These are phyloP conservation scores for Penicillium argentinense DNA, from an alignment of 495 filamentous ascomycete genomes.

Conservation along the genomic window DNA sequence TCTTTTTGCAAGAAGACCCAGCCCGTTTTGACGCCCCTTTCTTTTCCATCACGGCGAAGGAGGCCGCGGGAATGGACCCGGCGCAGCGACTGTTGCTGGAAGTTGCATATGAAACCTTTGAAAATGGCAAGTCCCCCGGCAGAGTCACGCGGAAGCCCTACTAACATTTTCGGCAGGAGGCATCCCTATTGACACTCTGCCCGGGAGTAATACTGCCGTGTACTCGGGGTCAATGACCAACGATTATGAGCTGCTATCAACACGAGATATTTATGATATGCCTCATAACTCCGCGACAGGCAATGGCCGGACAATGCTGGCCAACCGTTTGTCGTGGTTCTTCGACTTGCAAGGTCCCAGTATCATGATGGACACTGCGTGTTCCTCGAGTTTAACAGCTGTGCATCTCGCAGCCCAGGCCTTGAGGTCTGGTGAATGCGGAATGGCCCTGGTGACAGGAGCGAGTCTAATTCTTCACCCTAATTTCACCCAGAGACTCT, in stretches of 20 bases:
- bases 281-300: conserved; percentile 28
- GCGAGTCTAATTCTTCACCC: conserved; percentile 27
- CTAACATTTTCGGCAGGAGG: too few species aligned
- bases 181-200: conserved; percentile 32
- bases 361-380: conserved; percentile 45
- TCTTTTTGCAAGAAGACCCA: conserved; percentile 47
- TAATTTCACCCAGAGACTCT: conserved; percentile 25
- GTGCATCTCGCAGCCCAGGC: conserved; percentile 40
- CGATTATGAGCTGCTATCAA: conserved; percentile 40
- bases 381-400: conserved; percentile 39
- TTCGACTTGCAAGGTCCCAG: conserved; percentile 42
- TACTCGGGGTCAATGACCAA: conserved; percentile 46
- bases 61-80: conserved; percentile 53
- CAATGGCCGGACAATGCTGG: conserved; percentile 36
- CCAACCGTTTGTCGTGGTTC: conserved; percentile 43
- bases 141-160: too few species aligned
- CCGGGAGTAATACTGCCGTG: conserved; percentile 46
- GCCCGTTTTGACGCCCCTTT: conserved; percentile 52
- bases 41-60: conserved; percentile 47
- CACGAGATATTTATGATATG: conserved; percentile 39
- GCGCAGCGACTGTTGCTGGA: conserved; percentile 53
- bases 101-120: conserved; percentile 47
- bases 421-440: conserved; percentile 39
- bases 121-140: conserved; percentile 29
- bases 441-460: conserved; percentile 31